phyloP scores from a whole-genome alignment of 306 rosid genomes.

The Pyrus communis region DNA sequence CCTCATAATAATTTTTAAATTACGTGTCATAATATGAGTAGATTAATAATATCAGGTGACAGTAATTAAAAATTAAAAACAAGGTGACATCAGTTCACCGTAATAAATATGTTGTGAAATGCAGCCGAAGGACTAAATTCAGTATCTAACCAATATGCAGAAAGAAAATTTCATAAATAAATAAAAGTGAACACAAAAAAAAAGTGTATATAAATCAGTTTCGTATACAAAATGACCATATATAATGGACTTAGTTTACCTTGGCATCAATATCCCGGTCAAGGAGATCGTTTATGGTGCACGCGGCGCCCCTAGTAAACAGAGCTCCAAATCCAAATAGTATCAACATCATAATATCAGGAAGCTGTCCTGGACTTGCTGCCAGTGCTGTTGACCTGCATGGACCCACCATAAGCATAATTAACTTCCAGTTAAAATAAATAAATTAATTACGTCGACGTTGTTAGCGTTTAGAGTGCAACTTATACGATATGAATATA shows the following conservation, averaged over 20 bases:
- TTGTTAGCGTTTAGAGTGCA: too few relatives aligned
- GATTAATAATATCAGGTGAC: too few relatives aligned
- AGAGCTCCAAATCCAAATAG: conserved; percentile 81
- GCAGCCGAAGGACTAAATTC: too few relatives aligned
- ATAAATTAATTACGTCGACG: too few relatives aligned
- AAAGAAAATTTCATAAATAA: not conserved
- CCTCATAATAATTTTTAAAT: too few relatives aligned
- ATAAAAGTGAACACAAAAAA: not conserved
- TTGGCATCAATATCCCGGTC: conserved; percentile 72
- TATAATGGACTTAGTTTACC: conserved; percentile 24
- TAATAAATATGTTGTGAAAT: too few relatives aligned
- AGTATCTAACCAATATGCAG: too few relatives aligned
- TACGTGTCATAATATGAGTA: too few relatives aligned
- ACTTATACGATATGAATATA: too few relatives aligned
- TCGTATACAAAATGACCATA: not conserved
- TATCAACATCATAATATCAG: conserved; percentile 72
- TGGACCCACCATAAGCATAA: not conserved
- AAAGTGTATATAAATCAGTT: not conserved
- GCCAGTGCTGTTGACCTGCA: conserved; percentile 82
- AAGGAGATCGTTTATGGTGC: conserved; percentile 81
- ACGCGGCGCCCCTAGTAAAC: conserved; percentile 88
- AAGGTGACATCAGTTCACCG: too few relatives aligned
- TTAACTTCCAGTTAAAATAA: too few relatives aligned
- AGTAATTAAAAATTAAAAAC: too few relatives aligned
- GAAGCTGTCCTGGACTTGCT: conserved; percentile 68